Evolutionary conservation across 129 eudicot genomes (phyloP), one percentile per base, ranked within the genome.

Genomic region (Flaveria bidentis): DNA sequence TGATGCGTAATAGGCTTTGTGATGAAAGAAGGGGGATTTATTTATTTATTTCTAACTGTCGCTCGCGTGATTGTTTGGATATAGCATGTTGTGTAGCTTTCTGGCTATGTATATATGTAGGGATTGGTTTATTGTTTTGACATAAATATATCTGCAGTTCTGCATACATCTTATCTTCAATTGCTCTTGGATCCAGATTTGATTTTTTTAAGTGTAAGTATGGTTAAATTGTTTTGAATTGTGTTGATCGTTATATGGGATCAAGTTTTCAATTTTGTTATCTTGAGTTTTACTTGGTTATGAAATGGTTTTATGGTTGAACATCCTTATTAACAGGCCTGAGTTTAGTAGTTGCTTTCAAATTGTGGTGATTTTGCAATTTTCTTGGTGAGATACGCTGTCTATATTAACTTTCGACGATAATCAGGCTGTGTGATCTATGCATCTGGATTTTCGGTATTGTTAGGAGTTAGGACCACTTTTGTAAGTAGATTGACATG

Each of bases 31-130:
- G 36, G 49, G 10, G 45, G 65, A 76, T 74, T 84, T 51, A 1
- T 83, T 85, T 74, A 81, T 75, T 76, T 64, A 72, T 83, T 78
- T 71, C 62, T 81, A 86, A 71, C 85, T 82, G 89, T 84, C 80
- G 46, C 71, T 86, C 73, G 89, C 86, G 87, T 89, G 95, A 80
- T 84, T 80, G 74, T 75, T 74, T 67, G 72, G 83, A 61, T 70
- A 67, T 82, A 73, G 78, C 86, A 82, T 84, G 91, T 89, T 86
- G 80, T 79, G 67, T 76, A 46, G 82, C 75, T 74, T 51, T 57
- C 15, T 49, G 57, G 50, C 82, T 77, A 82, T 71, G 33, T 62
- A 23, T 57, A 39, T 69, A 3, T 50, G 57, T 30, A 47, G 13
- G 75, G 52, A 58, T 61, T 25, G 56, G 28, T 71, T 78, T 79